Base-by-base conservation (phyloP, 768 basidiomycete species). In the Leucocoprinus birnbaumii region DNA sequence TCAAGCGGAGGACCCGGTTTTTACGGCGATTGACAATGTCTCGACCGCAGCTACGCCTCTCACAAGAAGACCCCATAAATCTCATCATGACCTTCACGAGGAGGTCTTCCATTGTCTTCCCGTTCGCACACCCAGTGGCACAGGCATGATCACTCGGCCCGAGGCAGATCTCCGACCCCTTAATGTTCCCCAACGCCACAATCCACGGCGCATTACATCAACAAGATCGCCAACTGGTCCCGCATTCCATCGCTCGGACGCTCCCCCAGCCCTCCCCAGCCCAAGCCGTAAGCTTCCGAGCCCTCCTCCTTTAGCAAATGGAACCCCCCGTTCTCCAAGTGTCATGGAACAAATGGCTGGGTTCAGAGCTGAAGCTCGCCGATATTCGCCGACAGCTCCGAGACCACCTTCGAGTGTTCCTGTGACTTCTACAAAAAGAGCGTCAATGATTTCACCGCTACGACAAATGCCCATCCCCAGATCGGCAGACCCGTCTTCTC, bases 201-300 rank as follows among this genome's bases (percentile, higher is more conserved):
- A 37, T 14, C 52, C 31, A 31, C 38, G 54, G 11, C 54, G 54
- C 31, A 55, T 55, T 21, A 14, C 22, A 5, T 16, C 41, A 27
- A 55, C 54, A 10, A 47, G 54, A 7, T 55, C 54, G 21, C 54
- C 54, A 19, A 55, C 54, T 16, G 54, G 54, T 2, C 54, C 54
- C 8, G 54, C 40, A 22, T 48, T 55, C 2, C 48, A 24, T 18
- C 41, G 31, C n/a, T 41, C 54, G 1, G 40, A 19, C 16, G 24
- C 24, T 14, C 54, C 54, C 8, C 54, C 54, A 6, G 54, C 54
- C 16, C 22, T 55, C 5, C 54, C 54, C 19, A 47, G 45, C 35
- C 43, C 43, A 22, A 53, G 27, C 26, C 26, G 38, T 13, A 26
- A 43, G 16, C 22, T 43, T 18, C 48, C 52, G 14, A 53, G 27